Evolutionary conservation across 495 filamentous ascomycete species (phyloP).

Genomic region (Paragyromitra xinjiangensis): DNA sequence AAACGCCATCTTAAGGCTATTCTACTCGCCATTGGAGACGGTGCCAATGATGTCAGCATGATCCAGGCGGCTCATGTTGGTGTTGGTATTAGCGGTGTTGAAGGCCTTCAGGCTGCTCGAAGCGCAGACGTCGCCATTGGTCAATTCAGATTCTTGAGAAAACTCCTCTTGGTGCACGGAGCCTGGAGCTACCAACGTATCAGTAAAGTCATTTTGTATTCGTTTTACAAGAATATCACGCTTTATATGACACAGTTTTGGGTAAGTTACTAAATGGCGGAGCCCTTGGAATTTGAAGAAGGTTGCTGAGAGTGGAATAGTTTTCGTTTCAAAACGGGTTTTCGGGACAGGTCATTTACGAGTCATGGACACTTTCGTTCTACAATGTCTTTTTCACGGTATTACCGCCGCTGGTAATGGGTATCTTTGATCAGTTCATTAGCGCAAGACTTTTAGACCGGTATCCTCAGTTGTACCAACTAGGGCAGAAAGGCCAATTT

Average conservation of each 20-base stretch:
- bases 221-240: slow-evolving; percentile 99
- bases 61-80: slow-evolving; percentile 99
- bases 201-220: slow-evolving; percentile 95
- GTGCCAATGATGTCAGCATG: slow-evolving; percentile 99
- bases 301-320: slow-evolving; percentile 59
- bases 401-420: slow-evolving; percentile 90
- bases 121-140: slow-evolving; percentile 96
- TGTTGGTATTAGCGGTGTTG: slow-evolving; percentile 95
- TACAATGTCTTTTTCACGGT: slow-evolving; percentile 99
- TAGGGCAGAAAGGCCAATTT: slow-evolving; percentile 90
- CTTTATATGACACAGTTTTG: slow-evolving; percentile 99
- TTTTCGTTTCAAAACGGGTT: slow-evolving; percentile 99
- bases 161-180: slow-evolving; percentile 94
- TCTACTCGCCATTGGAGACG: slow-evolving; percentile 94
- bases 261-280: slow-evolving; percentile 65
- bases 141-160: slow-evolving; percentile 95
- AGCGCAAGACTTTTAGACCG: slow-evolving; percentile 94
- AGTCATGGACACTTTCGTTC: slow-evolving; percentile 98
- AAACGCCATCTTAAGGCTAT: slow-evolving; percentile 94
- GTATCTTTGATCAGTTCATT: slow-evolving; percentile 98
- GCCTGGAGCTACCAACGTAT: slow-evolving; percentile 98
- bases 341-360: slow-evolving; percentile 97
- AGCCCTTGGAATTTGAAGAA: not conserved
- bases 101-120: slow-evolving; percentile 97
- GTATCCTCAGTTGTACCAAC: slow-evolving; percentile 94